Evolutionary conservation across 2,329 filamentous ascomycete species (phyloP).

Genomic region (Cordyceps cateniannulata): DNA sequence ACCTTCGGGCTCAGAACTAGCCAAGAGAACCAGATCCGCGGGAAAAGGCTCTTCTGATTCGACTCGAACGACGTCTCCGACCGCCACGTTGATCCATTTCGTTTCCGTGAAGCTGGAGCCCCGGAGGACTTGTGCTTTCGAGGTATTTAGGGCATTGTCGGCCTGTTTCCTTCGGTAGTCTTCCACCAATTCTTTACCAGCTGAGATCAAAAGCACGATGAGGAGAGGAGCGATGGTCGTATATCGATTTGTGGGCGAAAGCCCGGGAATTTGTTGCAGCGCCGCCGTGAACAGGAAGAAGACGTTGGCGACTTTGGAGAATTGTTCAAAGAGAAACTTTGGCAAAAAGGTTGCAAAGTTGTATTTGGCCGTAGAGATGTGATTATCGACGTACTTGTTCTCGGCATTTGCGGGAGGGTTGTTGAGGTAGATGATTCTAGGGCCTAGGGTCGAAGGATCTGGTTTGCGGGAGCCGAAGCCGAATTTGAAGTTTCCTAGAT

Average conservation of each 20-base stretch:
- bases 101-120: slow-evolving; percentile 80
- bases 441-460: slow-evolving; percentile 86
- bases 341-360: slow-evolving; percentile 88
- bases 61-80: slow-evolving; percentile 88
- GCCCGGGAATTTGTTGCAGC: slow-evolving; percentile 88
- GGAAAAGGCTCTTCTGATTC: slow-evolving; percentile 94
- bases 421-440: slow-evolving; percentile 90
- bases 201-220: slow-evolving; percentile 88
- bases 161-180: slow-evolving; percentile 86
- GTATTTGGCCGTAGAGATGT: slow-evolving; percentile 97
- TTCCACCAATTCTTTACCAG: slow-evolving; percentile 88
- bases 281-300: slow-evolving; percentile 98
- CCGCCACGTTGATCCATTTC: slow-evolving; percentile 88
- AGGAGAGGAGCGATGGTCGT: slow-evolving; percentile 93
- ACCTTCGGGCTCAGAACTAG: slow-evolving; percentile 94
- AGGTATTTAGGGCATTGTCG: slow-evolving; percentile 81
- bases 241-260: slow-evolving; percentile 91
- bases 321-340: slow-evolving; percentile 97
- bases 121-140: slow-evolving; percentile 73
- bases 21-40: slow-evolving; percentile 83
- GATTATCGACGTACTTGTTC: slow-evolving; percentile 92
- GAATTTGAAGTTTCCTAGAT: slow-evolving; percentile 79
- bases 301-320: slow-evolving; percentile 97
- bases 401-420: slow-evolving; percentile 85
- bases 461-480: slow-evolving; percentile 78